Base-by-base conservation (phyloP, 1,284 basidiomycete genomes). In the Cryptococcus deneoformans region DNA sequence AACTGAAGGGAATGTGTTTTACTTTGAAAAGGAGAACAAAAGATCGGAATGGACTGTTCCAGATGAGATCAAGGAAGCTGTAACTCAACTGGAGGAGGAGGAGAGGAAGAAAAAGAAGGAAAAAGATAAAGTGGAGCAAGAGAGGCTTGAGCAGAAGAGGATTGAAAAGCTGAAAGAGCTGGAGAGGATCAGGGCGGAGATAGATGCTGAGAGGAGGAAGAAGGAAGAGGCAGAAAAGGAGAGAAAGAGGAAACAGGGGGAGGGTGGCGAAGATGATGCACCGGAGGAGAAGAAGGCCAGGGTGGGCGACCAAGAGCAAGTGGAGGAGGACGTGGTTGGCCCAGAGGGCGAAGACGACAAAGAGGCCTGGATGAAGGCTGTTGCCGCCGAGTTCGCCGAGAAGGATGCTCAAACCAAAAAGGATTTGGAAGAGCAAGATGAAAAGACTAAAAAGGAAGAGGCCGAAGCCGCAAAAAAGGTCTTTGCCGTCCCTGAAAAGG, bases 21-120 rank as follows among this genome's bases (percentile, higher is more conserved):
- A 92, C 77, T 89, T 88, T 36, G 85, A 99, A 78, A 89, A 87
- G 66, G 82, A 81, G 44, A 85, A 82, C 66, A 96, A 93, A 77
- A 81, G 86, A 70, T 95, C 92, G 61, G 82, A 92, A 20, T 99
- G 95, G 96, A 84, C 81, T 0, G 83, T 92, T 0, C 96, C 95
- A 0, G 87, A 89, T 0, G 92, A 96, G 75, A 90, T 99, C 59
- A 85, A 83, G 65, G 85, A 85, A 8, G 85, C 80, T 0, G 85
- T 96, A 0, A 81, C 81, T 50, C 79, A 79, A 10, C 75, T 92
- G n/a, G 87, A 90, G 64, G 75, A 69, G 20, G 63, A 70, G 24
- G 67, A 73, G 57, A 55, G 58, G 52, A 58, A 62, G 16, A 64
- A 62, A 49, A 63, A 62, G 47, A 79, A 84, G 57, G 85, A 86